These are phyloP conservation scores for Lobosporangium transversale DNA, from an alignment of 192 early-diverging fungal genomes.

Conservation along the genomic window DNA sequence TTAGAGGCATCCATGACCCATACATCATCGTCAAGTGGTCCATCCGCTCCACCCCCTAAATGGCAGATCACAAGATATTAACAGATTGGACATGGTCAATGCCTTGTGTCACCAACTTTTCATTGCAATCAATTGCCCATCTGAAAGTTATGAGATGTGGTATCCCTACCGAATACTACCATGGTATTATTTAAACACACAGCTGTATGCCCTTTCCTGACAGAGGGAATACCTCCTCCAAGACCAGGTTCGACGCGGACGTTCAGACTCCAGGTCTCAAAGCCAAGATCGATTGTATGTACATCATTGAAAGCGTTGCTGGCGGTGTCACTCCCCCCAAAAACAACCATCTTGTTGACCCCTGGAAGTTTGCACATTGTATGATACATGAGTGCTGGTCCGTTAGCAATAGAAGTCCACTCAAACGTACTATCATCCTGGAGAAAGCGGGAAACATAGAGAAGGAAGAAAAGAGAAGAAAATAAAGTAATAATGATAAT, in stretches of 20 bases:
- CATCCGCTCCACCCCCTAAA: conserved; percentile 54
- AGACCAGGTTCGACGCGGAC: conserved; percentile 37
- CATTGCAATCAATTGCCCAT: no score
- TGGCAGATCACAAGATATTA: no score
- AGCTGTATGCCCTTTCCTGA: conserved; percentile 70
- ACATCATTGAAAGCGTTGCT: conserved; percentile 59
- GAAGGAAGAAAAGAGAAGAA: background rate
- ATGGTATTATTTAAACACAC: conserved; percentile 71
- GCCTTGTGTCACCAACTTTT: no score
- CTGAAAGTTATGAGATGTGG: no score
- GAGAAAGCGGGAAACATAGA: background rate
- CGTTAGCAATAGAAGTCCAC: conserved; percentile 67
- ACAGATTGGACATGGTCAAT: no score
- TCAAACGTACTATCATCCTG: conserved; percentile 57
- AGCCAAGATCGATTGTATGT: conserved; percentile 56
- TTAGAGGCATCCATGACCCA: conserved; percentile 57
- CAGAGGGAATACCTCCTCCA: conserved; percentile 54
- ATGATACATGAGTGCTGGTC: conserved; percentile 61
- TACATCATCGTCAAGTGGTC: conserved; percentile 54
- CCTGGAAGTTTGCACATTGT: conserved; percentile 63
- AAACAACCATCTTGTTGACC: conserved; percentile 65
- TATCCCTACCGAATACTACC: conserved; percentile 73
- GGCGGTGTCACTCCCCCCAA: conserved; percentile 69
- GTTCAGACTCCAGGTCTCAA: conserved; percentile 62
- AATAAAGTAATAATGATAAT: background rate